Conservation (phyloP, 202 grass and related monocot species). For the Schoenoplectus triqueter region DNA sequence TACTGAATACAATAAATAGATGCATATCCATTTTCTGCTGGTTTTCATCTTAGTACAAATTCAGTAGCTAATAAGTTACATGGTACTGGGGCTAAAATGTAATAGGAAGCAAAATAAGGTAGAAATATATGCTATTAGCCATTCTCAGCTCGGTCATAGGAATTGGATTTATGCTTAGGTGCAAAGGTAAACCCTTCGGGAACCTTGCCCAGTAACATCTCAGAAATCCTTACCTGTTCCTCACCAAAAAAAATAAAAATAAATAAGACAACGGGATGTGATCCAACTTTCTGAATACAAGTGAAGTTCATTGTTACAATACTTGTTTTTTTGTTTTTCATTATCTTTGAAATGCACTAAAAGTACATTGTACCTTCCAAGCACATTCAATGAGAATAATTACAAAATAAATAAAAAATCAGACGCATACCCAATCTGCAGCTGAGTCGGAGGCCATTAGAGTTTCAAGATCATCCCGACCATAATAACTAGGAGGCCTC, state of each 20-base stretch:
- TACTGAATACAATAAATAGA: neutral
- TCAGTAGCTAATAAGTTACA: neutral
- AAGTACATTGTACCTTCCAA: neutral
- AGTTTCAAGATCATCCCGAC: conserved; percentile 90
- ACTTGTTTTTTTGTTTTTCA: neutral
- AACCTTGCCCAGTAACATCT: conserved; percentile 88
- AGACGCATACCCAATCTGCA: conserved; percentile 81
- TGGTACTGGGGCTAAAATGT: neutral
- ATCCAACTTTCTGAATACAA: neutral
- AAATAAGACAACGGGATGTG: neutral
- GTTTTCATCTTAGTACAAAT: neutral
- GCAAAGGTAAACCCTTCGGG: conserved; percentile 83
- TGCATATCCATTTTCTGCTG: neutral
- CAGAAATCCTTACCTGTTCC: conserved; percentile 75
- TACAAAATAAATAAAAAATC: neutral
- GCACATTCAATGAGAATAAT: neutral
- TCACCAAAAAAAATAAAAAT: neutral
- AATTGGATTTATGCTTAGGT: conserved; percentile 90
- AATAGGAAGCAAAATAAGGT: neutral
- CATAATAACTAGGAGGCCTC: conserved; percentile 86
- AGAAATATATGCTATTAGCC: conserved; percentile 47
- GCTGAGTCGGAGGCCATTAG: conserved; percentile 91
- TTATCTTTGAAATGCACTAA: neutral
- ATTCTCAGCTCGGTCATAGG: conserved; percentile 91
- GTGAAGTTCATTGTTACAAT: neutral